phyloP scores from a whole-genome alignment of 2,329 filamentous ascomycete genomes.

The Xylaria sp. region DNA sequence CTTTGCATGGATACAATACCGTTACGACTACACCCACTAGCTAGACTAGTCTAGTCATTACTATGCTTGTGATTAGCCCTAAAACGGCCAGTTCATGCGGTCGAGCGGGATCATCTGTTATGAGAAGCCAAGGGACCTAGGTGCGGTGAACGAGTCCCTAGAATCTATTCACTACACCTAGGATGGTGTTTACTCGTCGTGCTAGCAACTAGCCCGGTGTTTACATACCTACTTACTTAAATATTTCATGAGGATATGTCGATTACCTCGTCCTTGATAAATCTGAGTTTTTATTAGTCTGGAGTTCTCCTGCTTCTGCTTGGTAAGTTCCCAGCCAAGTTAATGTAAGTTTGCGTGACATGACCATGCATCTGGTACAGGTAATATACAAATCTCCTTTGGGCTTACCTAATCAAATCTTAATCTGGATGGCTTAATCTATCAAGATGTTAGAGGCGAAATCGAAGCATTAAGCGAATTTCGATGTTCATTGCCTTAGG shows the following conservation, averaged over 20 bases:
- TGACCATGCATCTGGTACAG: not conserved
- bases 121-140: not conserved
- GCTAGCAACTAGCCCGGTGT: not conserved
- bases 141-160: no score
- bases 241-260: not conserved
- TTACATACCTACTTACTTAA: not conserved
- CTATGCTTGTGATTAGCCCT: not conserved
- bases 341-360: not conserved
- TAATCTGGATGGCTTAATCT: not conserved
- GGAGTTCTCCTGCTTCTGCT: not conserved
- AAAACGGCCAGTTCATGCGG: constrained; percentile 11
- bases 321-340: not conserved
- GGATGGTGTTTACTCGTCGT: not conserved
- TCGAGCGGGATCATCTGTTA: not conserved
- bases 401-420: not conserved
- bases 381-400: not conserved
- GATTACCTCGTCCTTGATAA: not conserved
- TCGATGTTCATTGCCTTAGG: not conserved
- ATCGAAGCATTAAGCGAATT: not conserved
- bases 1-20: constrained; percentile 1
- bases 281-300: not conserved
- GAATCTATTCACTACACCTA: not conserved
- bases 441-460: not conserved
- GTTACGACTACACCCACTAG: not conserved
- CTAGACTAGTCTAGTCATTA: not conserved